phyloP scores from a whole-genome alignment of 2,329 filamentous ascomycete genomes.

The Stenocarpella maydis region DNA sequence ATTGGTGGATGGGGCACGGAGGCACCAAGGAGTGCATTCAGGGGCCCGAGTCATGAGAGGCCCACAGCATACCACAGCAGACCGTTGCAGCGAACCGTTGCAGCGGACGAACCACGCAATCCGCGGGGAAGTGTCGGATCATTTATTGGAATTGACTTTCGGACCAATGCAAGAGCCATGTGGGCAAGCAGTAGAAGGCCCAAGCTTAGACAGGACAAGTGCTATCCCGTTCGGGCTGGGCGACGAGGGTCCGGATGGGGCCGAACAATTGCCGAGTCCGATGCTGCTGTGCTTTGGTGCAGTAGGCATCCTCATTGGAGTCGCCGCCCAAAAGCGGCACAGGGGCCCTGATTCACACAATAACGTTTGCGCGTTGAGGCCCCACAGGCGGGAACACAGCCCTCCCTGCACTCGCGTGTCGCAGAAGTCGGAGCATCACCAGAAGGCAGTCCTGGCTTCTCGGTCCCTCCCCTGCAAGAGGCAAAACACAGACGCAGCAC shows the following conservation, averaged over 20 bases:
- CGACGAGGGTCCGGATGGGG: not conserved
- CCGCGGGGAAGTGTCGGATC: not conserved
- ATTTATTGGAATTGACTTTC: slow-evolving; percentile 17
- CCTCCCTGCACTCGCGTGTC: not conserved
- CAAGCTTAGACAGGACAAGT: too few species aligned
- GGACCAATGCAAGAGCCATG: slow-evolving; percentile 12
- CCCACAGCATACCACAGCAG: slow-evolving; percentile 13
- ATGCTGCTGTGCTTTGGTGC: too few species aligned
- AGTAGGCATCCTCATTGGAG: not conserved
- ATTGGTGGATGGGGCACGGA: not conserved
- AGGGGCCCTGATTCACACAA: not conserved
- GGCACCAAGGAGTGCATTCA: not conserved
- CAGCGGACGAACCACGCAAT: slow-evolving; percentile 9
- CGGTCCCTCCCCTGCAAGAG: not conserved
- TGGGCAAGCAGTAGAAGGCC: not conserved
- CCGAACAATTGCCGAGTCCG: not conserved
- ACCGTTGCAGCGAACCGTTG: not conserved
- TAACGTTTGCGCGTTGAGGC: not conserved
- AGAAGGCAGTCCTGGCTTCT: not conserved
- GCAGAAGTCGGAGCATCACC: slow-evolving; percentile 9
- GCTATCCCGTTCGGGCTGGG: not conserved
- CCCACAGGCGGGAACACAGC: not conserved
- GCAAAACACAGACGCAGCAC: not conserved
- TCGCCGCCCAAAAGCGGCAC: not conserved
- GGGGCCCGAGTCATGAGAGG: slow-evolving; percentile 10